Percentiles rank a stretch among this genome's conserved stretches.
Conservation (phyloP, 495 filamentous ascomycete genomes). For the Lasiosphaeria ovina region DNA sequence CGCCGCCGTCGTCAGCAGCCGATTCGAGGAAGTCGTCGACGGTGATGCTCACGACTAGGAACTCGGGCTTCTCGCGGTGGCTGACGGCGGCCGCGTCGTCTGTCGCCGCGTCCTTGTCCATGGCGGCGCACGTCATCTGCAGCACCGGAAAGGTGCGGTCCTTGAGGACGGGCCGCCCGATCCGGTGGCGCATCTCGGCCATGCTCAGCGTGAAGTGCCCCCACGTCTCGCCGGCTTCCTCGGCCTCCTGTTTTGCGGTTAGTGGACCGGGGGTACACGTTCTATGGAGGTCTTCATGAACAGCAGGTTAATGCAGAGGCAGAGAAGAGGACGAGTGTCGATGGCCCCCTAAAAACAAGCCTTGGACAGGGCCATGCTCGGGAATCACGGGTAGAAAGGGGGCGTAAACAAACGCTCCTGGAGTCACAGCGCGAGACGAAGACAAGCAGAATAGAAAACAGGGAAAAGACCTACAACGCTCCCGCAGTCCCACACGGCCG, state of each 20-base stretch:
- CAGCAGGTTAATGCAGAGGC: background rate
- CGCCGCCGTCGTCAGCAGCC: constrained; percentile 13
- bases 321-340: no score
- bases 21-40: constrained; percentile 35
- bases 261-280: background rate
- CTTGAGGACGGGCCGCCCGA: constrained; percentile 47
- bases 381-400: no score
- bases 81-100: constrained; percentile 1
- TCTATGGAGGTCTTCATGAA: background rate
- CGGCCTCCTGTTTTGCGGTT: constrained; percentile 26
- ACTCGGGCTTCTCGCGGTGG: constrained; percentile 34
- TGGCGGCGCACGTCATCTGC: constrained; percentile 37
- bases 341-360: no score
- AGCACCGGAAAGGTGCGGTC: constrained; percentile 58
- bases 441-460: no score
- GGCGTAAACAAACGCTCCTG: no score
- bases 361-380: no score
- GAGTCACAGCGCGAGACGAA: no score
- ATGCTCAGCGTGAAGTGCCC: constrained; percentile 51
- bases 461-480: constrained; percentile 8
- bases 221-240: constrained; percentile 41
- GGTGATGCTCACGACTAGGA: constrained; percentile 57
- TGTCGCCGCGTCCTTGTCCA: constrained; percentile 1
- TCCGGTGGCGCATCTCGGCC: constrained; percentile 50
- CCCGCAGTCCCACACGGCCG: constrained; percentile 53